Evolutionary conservation across 2,329 filamentous ascomycete species (phyloP).

Genomic region (Botrytis pseudocinerea): DNA sequence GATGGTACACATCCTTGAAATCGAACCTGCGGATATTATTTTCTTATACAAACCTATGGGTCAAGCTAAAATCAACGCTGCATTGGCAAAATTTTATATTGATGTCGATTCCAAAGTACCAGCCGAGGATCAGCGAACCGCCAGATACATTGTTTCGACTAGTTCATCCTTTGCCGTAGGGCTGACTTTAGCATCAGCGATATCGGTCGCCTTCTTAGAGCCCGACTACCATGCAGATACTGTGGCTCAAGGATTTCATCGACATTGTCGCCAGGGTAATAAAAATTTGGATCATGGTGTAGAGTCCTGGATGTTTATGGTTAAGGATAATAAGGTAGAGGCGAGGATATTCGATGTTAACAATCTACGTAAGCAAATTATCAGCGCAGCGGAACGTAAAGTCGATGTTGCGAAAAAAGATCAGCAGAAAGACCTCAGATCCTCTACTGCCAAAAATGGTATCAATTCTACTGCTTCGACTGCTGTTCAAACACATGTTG

Average conservation of each 20-base stretch:
- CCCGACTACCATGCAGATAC: slow-evolving; percentile 13
- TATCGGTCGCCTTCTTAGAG: slow-evolving; percentile 4
- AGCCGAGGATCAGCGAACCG: not conserved
- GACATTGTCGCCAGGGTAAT: slow-evolving; percentile 9
- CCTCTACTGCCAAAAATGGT: not conserved
- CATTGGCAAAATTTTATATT: slow-evolving; percentile 4
- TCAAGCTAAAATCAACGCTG: not conserved
- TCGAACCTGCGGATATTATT: not conserved
- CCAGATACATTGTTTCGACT: slow-evolving; percentile 12
- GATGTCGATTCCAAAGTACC: not conserved
- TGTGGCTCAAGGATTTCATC: slow-evolving; percentile 5
- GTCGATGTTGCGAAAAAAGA: not conserved
- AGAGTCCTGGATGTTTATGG: slow-evolving; percentile 8
- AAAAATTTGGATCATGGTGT: slow-evolving; percentile 12
- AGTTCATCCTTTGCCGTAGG: slow-evolving; percentile 14
- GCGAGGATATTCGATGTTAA: not conserved
- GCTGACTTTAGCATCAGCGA: slow-evolving; percentile 2
- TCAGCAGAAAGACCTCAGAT: not conserved
- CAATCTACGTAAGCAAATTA: slow-evolving; percentile 9
- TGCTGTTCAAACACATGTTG: not conserved
- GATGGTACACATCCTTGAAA: not conserved
- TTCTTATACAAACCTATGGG: not conserved
- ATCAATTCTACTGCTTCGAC: not conserved
- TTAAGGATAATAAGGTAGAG: slow-evolving; percentile 1
- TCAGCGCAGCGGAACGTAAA: not conserved